Base-by-base conservation (phyloP, 768 basidiomycete species). In the Pulveroboletus sp. region DNA sequence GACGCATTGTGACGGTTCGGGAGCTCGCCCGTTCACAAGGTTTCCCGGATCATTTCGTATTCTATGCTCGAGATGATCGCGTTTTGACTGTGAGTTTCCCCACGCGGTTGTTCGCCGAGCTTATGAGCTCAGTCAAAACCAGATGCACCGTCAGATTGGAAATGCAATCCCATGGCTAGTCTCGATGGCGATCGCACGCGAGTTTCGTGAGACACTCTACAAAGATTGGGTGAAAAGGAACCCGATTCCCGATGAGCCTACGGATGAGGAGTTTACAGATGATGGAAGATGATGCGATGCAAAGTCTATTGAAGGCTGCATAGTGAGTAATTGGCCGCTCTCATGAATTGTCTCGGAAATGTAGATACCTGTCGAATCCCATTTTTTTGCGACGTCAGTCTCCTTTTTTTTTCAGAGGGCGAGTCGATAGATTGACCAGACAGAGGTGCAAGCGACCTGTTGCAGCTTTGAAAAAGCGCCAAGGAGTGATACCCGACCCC, bases 131-230 rank as follows among this genome's bases (percentile, higher is more conserved):
- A 51, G 46, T 39, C 47, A 13, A 13, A 39, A 37, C 8, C 54
- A 90, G 86, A 84, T 89, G 74, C 86, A 88, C 57, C 74, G 86
- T 27, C 86, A 88, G 50, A 88, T 91, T 53, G 88, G 88, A 13
- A 90, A 90, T 59, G 86, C 88, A 0, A 85, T 90, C 3, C 82
- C 89, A 1, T 77, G 82, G 71, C 84, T 73, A 2, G 70, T 91
- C 6, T 76, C 75, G 14, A 64, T 66, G 18, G 89, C 88, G 0
- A 67, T 91, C 7, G 88, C 85, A 17, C 73, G 79, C 17, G 78
- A 86, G 58, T 71, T 90, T 33, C 69, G 76, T 8, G 67, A 73
- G 5, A 73, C 76, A 0, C 53, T 81, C 27, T 76, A 82, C 47
- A 72, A 76, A 51, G 69, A 75, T 41, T 87, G 83, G 83, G 59